phyloP scores from a whole-genome alignment of 2,329 filamentous ascomycete genomes.

The Cercospora nicotianae region DNA sequence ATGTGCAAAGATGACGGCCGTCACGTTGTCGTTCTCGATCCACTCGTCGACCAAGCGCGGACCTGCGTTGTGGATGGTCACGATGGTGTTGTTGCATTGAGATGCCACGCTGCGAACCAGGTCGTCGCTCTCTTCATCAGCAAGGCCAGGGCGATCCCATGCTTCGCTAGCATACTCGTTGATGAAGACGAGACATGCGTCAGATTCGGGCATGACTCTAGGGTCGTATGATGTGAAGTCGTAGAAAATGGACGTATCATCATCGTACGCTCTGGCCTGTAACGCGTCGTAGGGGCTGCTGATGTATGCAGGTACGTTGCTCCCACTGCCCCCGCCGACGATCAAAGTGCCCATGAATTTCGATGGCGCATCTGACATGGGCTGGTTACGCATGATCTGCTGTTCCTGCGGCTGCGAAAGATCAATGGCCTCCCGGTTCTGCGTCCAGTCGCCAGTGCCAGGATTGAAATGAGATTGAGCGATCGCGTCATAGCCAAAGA shows the following conservation, averaged over 20 bases:
- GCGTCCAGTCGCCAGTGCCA: constrained; percentile 25
- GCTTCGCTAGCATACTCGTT: constrained; percentile 53
- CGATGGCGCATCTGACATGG: constrained; percentile 30
- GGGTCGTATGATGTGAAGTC: constrained; percentile 57
- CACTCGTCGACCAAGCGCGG: constrained; percentile 61
- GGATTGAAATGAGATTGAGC: constrained; percentile 36
- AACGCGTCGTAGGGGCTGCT: constrained; percentile 41
- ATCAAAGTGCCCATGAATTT: constrained; percentile 37
- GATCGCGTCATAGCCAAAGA: constrained; percentile 62
- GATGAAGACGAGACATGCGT: constrained; percentile 57
- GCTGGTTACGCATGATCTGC: constrained; percentile 39
- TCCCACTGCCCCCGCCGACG: constrained; percentile 41
- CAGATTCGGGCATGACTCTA: constrained; percentile 46
- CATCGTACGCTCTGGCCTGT: constrained; percentile 43
- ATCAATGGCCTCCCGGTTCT: constrained; percentile 31
- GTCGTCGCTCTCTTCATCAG: constrained; percentile 51
- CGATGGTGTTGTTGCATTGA: constrained; percentile 62
- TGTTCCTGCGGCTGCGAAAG: constrained; percentile 27
- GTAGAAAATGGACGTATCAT: constrained; percentile 60
- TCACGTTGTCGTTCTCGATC: constrained; percentile 64
- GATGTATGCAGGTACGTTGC: constrained; percentile 38
- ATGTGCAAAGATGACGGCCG: constrained; percentile 63
- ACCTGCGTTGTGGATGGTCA: constrained; percentile 65
- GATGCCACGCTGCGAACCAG: constrained; percentile 59
- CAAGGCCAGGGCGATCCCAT: constrained; percentile 41